Percentiles rank a stretch among this genome's conserved stretches.
Evolutionary conservation across 2,329 filamentous ascomycete genomes (phyloP).

Genomic region (Verticillium nubilum): DNA sequence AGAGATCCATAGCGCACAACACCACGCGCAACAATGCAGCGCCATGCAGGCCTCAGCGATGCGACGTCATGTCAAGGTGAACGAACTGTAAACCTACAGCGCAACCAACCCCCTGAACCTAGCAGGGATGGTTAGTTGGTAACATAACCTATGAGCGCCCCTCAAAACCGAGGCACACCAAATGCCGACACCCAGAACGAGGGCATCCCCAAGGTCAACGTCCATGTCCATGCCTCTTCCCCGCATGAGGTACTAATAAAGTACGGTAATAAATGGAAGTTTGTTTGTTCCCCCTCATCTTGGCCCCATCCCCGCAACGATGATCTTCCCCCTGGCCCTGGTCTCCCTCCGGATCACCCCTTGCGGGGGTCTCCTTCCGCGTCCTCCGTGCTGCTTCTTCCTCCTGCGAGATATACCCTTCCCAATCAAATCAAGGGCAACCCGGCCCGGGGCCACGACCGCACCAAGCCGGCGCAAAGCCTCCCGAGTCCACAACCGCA

Average conservation of each 20-base stretch:
- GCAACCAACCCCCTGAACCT: background rate
- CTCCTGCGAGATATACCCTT: slow-evolving; percentile 2
- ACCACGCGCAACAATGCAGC: background rate
- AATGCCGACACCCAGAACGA: background rate
- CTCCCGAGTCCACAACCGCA: background rate
- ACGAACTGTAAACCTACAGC: background rate
- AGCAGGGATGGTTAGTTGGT: background rate
- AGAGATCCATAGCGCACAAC: background rate
- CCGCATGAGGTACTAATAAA: background rate
- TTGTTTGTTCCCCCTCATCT: background rate
- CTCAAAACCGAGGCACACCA: background rate
- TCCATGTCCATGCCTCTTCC: background rate
- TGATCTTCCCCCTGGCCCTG: background rate
- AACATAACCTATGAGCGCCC: background rate
- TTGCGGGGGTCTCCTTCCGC: background rate
- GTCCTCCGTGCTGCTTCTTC: background rate
- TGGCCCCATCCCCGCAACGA: background rate
- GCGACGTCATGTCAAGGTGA: background rate
- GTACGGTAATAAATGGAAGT: background rate
- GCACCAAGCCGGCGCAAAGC: slow-evolving; percentile 1
- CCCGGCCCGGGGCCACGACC: background rate
- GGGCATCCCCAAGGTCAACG: background rate
- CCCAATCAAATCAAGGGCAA: slow-evolving; percentile 1
- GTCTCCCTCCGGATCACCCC: background rate
- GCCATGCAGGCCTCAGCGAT: background rate